Percentiles rank a stretch among this genome's conserved stretches.
These are phyloP conservation scores for Cenchrus purpureus DNA, from an alignment of 176 grass and related monocot species.

Conservation along the genomic window DNA sequence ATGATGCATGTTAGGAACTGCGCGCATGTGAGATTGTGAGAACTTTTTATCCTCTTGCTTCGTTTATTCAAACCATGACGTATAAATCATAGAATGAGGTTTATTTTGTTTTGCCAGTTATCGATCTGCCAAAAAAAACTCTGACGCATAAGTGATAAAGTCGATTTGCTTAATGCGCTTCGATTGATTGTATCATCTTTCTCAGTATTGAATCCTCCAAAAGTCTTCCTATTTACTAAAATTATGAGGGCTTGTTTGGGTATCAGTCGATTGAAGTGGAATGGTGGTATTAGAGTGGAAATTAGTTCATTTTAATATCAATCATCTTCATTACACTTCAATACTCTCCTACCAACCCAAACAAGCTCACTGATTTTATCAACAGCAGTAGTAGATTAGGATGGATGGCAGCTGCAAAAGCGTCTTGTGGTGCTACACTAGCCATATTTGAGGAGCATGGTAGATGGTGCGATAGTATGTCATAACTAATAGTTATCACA, in stretches of 20 bases:
- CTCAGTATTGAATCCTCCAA: neutral
- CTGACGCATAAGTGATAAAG: neutral
- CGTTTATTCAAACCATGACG: neutral
- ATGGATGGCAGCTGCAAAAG: neutral
- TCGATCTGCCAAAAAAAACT: neutral
- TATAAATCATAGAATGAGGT: neutral
- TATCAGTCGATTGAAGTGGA: no score
- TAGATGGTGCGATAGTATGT: neutral
- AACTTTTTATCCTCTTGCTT: neutral
- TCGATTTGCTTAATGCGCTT: neutral
- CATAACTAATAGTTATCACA: no score
- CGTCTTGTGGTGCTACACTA: neutral
- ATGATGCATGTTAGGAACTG: constrained; percentile 17
- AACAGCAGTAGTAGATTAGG: neutral
- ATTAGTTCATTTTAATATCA: no score
- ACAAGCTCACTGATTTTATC: no score
- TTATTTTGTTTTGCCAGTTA: neutral
- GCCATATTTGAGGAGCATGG: neutral
- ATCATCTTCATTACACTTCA: no score
- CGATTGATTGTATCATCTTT: neutral
- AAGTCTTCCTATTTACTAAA: neutral
- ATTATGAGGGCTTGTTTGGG: neutral
- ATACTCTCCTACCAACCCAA: no score
- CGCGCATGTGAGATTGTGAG: neutral
- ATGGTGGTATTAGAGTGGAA: no score